A percentile compares a stretch with the other conserved stretches of the same genome.
These are phyloP conservation scores for Blastobotrys parvus DNA, from an alignment of 805 yeast species.

Conservation along the genomic window DNA sequence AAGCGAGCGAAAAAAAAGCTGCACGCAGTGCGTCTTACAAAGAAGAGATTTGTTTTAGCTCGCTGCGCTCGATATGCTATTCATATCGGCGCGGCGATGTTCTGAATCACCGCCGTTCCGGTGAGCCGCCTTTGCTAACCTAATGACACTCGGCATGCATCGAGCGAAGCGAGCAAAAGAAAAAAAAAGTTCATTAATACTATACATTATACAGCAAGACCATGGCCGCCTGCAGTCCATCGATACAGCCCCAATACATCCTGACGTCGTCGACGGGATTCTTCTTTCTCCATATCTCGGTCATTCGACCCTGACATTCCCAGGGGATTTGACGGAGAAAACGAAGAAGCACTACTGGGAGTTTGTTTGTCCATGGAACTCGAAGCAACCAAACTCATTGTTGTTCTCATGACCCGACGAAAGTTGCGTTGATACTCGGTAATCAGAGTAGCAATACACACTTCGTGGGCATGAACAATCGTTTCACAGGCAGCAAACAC, in stretches of 20 bases:
- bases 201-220: conserved; percentile 27
- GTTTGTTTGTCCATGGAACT: conserved; percentile 6
- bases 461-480: conserved; percentile 27
- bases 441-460: conserved; percentile 25
- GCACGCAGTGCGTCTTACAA: no score
- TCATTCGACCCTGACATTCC: conserved; percentile 1
- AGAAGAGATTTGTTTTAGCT: no score
- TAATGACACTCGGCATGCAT: no score
- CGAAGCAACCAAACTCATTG: conserved; percentile 22
- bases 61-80: no score
- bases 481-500: conserved; percentile 24
- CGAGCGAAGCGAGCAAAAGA: no score
- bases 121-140: no score
- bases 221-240: conserved; percentile 32
- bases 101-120: no score
- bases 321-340: conserved; percentile 13
- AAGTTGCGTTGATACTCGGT: conserved; percentile 27
- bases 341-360: conserved; percentile 22
- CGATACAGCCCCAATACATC: conserved; percentile 29
- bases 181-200: background rate
- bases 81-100: no score
- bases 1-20: no score
- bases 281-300: conserved; percentile 8
- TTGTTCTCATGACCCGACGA: conserved; percentile 24
- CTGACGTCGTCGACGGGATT: conserved; percentile 21